These are phyloP conservation scores for Colletotrichum sp. DNA, from an alignment of 2,329 filamentous ascomycete species.

Conservation along the genomic window DNA sequence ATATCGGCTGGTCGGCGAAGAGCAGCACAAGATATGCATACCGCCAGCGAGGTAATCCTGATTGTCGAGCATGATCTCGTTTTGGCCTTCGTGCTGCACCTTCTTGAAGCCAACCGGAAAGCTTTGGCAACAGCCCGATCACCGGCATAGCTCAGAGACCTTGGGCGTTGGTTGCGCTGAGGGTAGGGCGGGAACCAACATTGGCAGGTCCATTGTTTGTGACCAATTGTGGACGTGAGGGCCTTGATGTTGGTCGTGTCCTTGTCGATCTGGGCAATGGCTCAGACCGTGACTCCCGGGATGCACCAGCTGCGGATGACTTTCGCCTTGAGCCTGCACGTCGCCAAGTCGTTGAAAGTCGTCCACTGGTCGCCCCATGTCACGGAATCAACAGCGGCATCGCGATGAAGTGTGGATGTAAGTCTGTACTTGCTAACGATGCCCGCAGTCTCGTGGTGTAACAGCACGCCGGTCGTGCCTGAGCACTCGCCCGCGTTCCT, in stretches of 20 bases:
- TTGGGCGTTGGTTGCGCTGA: not conserved
- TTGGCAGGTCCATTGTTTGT: not conserved
- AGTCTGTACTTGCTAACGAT: not conserved
- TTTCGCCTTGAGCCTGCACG: conserved; percentile 25
- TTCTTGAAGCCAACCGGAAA: not conserved
- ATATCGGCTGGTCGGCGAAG: not conserved
- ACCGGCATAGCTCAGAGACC: not conserved
- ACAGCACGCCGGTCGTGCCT: conserved; percentile 24
- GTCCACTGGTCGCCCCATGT: conserved; percentile 33
- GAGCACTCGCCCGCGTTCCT: conserved; percentile 24
- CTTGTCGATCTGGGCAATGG: conserved; percentile 29
- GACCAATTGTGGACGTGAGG: not conserved
- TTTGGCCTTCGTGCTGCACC: not conserved
- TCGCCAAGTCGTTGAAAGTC: conserved; percentile 35
- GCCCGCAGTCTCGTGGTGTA: conserved; percentile 21
- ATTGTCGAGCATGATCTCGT: not conserved
- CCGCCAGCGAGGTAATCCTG: not conserved
- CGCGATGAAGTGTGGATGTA: conserved; percentile 22
- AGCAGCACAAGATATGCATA: not conserved
- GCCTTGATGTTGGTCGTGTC: conserved; percentile 23
- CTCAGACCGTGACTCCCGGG: conserved; percentile 30
- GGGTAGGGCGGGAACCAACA: not conserved
- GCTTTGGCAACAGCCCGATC: not conserved
- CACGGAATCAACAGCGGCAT: conserved; percentile 34
- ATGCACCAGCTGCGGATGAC: conserved; percentile 22